Evolutionary conservation across 2,329 filamentous ascomycete species (phyloP), one percentile per base, ranked within the genome.

Genomic region (Aureobasidium musti): DNA sequence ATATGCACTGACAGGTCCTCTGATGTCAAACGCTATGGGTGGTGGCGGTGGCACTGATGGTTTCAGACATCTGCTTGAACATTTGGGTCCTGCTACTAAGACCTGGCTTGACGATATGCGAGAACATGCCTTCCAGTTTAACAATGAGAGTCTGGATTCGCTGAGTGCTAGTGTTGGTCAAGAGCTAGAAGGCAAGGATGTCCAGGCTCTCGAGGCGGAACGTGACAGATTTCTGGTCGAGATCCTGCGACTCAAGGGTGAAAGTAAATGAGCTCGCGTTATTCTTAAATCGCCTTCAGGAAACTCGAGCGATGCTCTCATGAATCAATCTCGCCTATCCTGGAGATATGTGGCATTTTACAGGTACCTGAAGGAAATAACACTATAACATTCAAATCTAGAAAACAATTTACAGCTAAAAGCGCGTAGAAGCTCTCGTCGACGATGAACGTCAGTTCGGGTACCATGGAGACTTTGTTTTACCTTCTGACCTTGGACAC

Each of bases 1-100:
- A 59, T 86, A 84, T 84, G 80, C 82, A 10, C 80, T 84, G 7
- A 81, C 82, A 26, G 84, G 84, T 1, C 82, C 84, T 8, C 70
- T 81, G 1, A 75, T 81, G 60, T 72, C 69, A 39, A 47, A 81
- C 79, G 0, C 66, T 71, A 5, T 19, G 66, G 0, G 64, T 63
- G 0, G 69, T 71, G 6, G 70, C 77, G 21, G 52, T 69, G 3
- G 66, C 67, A 10, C 74, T 78, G 1, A 74, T 79, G 69, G 69
- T 26, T 67, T 68, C 35, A 33, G 33, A 5, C 50, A 67, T 61
- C 14, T 68, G 35, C 19, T 66, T 8, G 59, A 63, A 28, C 57
- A 67, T 10, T 37, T 67, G 30, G 65, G 65, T n/a, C 56, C 59
- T n/a, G 45, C 65, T 33, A 53, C 19, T 8, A 17, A 63, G 52